Evolutionary conservation across 805 yeast genomes (phyloP).

Genomic region (Candida palmyrensis): DNA sequence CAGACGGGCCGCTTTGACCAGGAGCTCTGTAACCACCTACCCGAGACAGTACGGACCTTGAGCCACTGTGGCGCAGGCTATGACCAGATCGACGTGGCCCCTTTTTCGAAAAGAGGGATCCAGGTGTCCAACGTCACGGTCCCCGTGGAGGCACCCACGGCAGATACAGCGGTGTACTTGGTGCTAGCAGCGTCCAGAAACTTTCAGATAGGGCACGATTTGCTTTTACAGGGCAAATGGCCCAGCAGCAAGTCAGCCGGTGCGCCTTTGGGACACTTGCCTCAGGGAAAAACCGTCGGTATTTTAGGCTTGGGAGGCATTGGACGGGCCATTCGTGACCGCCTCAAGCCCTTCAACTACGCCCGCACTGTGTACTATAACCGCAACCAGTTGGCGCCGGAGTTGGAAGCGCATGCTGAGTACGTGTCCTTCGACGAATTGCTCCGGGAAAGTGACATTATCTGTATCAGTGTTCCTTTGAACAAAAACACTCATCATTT

Average conservation of each 20-base stretch:
- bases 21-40: conserved; percentile 53
- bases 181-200: conserved; percentile 61
- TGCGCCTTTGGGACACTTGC: conserved; percentile 66
- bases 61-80: conserved; percentile 73
- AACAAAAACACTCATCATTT: conserved; percentile 67
- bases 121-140: conserved; percentile 67
- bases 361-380: conserved; percentile 66
- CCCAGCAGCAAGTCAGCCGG: conserved; percentile 40
- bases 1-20: conserved; percentile 63
- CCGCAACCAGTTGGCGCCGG: conserved; percentile 53
- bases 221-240: conserved; percentile 56
- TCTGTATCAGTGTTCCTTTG: conserved; percentile 74
- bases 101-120: conserved; percentile 46
- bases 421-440: conserved; percentile 72
- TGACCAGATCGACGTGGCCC: conserved; percentile 61
- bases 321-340: conserved; percentile 72
- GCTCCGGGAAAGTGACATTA: conserved; percentile 56
- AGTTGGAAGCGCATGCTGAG: conserved; percentile 63
- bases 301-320: conserved; percentile 88
- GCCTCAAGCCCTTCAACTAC: conserved; percentile 76
- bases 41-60: conserved; percentile 46
- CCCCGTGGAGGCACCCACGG: conserved; percentile 67
- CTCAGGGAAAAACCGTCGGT: conserved; percentile 72
- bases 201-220: conserved; percentile 56
- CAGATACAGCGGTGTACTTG: conserved; percentile 63